Evolutionary conservation across 352 stramenopile genomes (phyloP), one percentile per base, ranked within the genome.

Genomic region (Phytopythium chamaehyphon): DNA sequence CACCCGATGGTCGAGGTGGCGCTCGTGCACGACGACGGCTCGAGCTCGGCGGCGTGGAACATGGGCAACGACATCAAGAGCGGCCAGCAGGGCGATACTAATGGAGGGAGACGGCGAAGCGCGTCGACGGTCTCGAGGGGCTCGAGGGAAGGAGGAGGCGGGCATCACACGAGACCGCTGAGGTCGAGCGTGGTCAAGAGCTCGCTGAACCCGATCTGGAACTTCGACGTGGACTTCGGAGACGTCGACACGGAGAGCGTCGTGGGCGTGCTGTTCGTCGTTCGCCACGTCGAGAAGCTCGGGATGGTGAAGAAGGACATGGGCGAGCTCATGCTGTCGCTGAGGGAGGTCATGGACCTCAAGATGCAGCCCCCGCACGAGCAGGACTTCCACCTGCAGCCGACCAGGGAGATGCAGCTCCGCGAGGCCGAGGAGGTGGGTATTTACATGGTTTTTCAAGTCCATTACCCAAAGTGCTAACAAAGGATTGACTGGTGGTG

Each of bases 171-270:
- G 24, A 86, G 86, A 39, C 64, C 67, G 9, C 78, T 88, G 51
- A 70, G 69, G 46, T 81, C 73, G 21, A 72, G 63, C 33, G 55
- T 88, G 37, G 67, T 88, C 47, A 83, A 82, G 67, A 86, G 69
- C 46, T 84, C 80, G 37, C 67, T 90, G 19, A 88, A 90, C 56
- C 80, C 80, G 33, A 86, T 88, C 47, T 90, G 80, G 80, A 86
- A 88, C 58, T 77, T 90, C 40, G 75, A 88, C 54, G 75, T 88
- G 40, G 80, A 90, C 59, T 90, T 90, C 63, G 80, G 80, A 22
- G 76, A 88, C 54, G 74, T 88, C 18, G 76, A 88, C 55, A 76
- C 64, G 7, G 75, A 88, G 26, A 73, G 61, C 38, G 76, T 88
- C 43, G 59, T 86, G 39, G 80, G 80, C 23, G 80, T 90, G 44